Evolutionary conservation across 805 yeast species (phyloP).

Genomic region (Spathaspora gorwiae): DNA sequence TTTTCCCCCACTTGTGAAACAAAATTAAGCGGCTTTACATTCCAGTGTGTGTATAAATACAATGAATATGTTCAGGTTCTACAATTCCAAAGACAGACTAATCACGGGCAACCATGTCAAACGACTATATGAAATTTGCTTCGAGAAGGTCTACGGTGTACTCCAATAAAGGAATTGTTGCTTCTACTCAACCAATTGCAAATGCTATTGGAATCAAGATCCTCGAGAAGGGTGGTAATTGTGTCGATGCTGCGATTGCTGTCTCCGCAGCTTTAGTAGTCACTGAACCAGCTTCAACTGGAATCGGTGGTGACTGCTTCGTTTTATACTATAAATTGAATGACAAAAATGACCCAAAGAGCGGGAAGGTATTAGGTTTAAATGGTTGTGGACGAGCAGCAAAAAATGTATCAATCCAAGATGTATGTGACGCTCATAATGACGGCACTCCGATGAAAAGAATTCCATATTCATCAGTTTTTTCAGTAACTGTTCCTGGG

Average conservation of each 20-base stretch:
- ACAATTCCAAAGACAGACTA: too few species aligned
- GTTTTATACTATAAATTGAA: constrained; percentile 51
- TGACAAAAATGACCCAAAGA: constrained; percentile 22
- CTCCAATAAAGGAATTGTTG: constrained; percentile 67
- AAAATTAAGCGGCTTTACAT: too few species aligned
- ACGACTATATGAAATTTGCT: constrained; percentile 25
- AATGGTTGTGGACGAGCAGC: constrained; percentile 79
- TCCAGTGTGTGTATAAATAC: too few species aligned
- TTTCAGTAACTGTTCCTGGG: constrained; percentile 71
- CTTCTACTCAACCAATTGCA: constrained; percentile 75
- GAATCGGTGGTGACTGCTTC: constrained; percentile 69
- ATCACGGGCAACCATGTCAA: constrained; percentile 10
- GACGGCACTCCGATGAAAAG: constrained; percentile 43
- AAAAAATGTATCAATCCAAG: constrained; percentile 42
- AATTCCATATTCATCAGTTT: constrained; percentile 49
- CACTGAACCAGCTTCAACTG: constrained; percentile 57
- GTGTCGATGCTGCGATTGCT: constrained; percentile 62
- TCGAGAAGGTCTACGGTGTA: constrained; percentile 74
- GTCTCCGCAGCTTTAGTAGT: constrained; percentile 53
- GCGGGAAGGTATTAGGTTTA: constrained; percentile 50
- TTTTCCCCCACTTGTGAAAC: too few species aligned
- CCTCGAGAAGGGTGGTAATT: constrained; percentile 68
- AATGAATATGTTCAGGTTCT: too few species aligned
- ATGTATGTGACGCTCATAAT: constrained; percentile 36
- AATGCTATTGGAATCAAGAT: constrained; percentile 67